Evolutionary conservation across 371 early-diverging fungal genomes (phyloP).

Genomic region (Rhizopus stolonifer): DNA sequence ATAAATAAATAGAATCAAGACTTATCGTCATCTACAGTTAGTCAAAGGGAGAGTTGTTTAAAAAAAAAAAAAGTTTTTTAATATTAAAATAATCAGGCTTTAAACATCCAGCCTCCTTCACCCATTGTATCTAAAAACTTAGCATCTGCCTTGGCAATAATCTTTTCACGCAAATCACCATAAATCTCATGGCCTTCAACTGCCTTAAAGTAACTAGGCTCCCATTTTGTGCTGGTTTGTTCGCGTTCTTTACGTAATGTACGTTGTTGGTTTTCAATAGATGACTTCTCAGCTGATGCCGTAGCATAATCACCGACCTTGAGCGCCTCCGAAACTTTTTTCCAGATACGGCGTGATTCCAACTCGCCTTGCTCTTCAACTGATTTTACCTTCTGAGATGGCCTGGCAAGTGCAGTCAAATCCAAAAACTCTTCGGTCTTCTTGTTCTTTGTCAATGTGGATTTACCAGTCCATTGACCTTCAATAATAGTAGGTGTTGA

Average conservation of each 20-base stretch:
- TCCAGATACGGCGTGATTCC: slow-evolving; percentile 78
- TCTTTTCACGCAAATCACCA: slow-evolving; percentile 42
- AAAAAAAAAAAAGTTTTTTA: neutral
- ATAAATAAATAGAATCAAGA: no score
- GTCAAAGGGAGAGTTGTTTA: neutral
- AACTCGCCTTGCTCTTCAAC: slow-evolving; percentile 58
- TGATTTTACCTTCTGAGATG: slow-evolving; percentile 48
- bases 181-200: slow-evolving; percentile 48
- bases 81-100: slow-evolving; percentile 3
- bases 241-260: slow-evolving; percentile 66
- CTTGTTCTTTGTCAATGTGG: slow-evolving; percentile 52
- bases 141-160: slow-evolving; percentile 39
- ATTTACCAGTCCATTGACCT: slow-evolving; percentile 71
- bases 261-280: slow-evolving; percentile 75
- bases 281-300: slow-evolving; percentile 70
- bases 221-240: slow-evolving; percentile 59
- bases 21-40: slow-evolving; percentile 1
- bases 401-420: slow-evolving; percentile 46
- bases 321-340: slow-evolving; percentile 68
- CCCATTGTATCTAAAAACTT: slow-evolving; percentile 55
- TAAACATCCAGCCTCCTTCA: slow-evolving; percentile 42
- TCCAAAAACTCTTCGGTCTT: slow-evolving; percentile 60
- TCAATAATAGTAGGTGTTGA: slow-evolving; percentile 45
- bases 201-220: slow-evolving; percentile 50
- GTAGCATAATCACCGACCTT: slow-evolving; percentile 62